These are phyloP conservation scores for Calonectria hawksworthii DNA, from an alignment of 2,329 filamentous ascomycete genomes.

Conservation along the genomic window DNA sequence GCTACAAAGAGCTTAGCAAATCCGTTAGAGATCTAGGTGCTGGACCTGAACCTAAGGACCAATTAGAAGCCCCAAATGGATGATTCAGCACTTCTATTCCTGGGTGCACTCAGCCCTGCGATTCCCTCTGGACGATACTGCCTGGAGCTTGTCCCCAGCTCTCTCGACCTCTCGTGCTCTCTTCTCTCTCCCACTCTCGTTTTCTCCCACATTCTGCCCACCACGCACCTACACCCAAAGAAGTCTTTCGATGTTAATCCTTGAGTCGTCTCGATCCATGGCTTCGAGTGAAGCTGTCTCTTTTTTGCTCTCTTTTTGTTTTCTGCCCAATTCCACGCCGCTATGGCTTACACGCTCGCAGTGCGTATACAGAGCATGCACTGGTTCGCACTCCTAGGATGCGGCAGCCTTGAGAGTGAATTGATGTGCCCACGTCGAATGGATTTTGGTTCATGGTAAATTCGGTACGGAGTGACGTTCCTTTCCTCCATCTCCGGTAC, in stretches of 20 bases:
- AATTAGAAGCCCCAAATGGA: neutral
- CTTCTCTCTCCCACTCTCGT: constrained; percentile 18
- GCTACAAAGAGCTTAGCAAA: neutral
- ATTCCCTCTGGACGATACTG: constrained; percentile 2
- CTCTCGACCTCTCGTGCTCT: neutral
- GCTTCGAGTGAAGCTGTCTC: neutral
- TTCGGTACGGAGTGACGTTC: constrained; percentile 25
- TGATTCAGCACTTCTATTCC: constrained; percentile 27
- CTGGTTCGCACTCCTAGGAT: constrained; percentile 11
- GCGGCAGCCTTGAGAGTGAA: neutral
- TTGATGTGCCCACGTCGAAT: neutral
- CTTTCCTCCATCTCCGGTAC: neutral
- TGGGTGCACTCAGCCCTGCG: constrained; percentile 24
- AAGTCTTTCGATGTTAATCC: neutral
- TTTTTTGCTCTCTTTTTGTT: neutral
- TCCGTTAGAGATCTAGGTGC: neutral
- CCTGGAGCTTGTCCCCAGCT: constrained; percentile 23
- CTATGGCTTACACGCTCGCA: neutral
- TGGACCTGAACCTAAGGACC: neutral
- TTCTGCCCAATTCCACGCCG: neutral
- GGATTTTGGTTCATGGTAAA: neutral
- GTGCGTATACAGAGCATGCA: neutral
- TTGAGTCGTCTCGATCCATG: neutral
- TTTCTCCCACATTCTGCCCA: neutral
- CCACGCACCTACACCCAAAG: neutral